These are phyloP conservation scores for grape (Vitis vinifera) DNA, from an alignment of 164 flowering plant species.

Conservation along the genomic window DNA sequence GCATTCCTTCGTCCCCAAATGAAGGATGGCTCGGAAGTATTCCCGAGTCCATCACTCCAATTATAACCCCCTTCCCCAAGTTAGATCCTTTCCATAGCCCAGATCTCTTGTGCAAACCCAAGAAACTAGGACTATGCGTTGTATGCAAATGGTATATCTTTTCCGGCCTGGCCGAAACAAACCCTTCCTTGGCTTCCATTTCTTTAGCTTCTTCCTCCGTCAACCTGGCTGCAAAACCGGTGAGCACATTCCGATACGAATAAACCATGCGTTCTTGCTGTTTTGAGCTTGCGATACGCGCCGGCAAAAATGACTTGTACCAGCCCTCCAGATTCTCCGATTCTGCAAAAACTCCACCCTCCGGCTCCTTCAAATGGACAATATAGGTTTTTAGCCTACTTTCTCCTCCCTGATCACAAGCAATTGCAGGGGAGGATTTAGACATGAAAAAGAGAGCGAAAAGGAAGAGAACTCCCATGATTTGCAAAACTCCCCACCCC, in stretches of 20 bases:
- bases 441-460: background rate
- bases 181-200: conserved; percentile 2
- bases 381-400: conserved; percentile 16
- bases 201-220: conserved; percentile 3
- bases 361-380: conserved; percentile 14
- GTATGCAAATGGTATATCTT: background rate
- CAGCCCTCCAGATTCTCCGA: conserved; percentile 4
- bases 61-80: conserved; percentile 19
- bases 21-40: conserved; percentile 25
- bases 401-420: background rate
- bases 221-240: conserved; percentile 9
- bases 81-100: conserved; percentile 12
- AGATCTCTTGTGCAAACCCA: background rate
- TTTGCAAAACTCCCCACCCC: no score
- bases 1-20: conserved; percentile 18
- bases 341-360: background rate
- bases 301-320: background rate
- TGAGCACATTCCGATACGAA: background rate
- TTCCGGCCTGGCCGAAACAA: conserved; percentile 1
- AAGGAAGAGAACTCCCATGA: background rate
- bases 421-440: background rate
- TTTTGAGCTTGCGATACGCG: no score
- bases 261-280: no score
- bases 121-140: conserved; percentile 10
- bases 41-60: conserved; percentile 26